Base-by-base conservation (phyloP, 139 green algal genomes). In the Microglena sp. region DNA sequence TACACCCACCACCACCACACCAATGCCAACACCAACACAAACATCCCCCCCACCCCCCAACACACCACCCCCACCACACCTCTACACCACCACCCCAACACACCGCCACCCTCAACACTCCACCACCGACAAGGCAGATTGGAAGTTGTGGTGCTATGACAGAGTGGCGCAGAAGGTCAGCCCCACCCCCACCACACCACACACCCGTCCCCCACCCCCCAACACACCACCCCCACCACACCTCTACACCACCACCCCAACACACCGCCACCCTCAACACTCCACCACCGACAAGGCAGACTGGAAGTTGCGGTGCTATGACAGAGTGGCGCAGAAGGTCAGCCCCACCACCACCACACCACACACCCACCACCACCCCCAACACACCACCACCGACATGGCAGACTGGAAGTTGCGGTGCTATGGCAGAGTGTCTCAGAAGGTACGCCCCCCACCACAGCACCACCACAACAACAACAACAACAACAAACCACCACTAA, bases 71-170 rank as follows among this genome's bases (percentile, higher is more conserved):
- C n/a, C n/a, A n/a, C n/a, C n/a, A n/a, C n/a, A n/a, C n/a, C n/a
- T n/a, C n/a, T n/a, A n/a, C n/a, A n/a, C n/a, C n/a, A n/a, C n/a
- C n/a, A n/a, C n/a, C n/a, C n/a, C n/a, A n/a, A n/a, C n/a, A n/a
- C n/a, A n/a, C n/a, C n/a, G n/a, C n/a, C n/a, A n/a, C n/a, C n/a
- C n/a, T n/a, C n/a, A n/a, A n/a, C n/a, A n/a, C n/a, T 11, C 11
- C 7, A 58, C 11, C 11, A 59, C 21, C 28, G 55, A 74, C 26
- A 27, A 61, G 0, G 66, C 18, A 0, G 77, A 85, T 33, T 97
- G 91, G 92, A 61, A 74, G 55, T 77, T 95, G 34, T 92, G 92
- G 2, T 96, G 88, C 76, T 95, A 95, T 64, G 81, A 83, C 18
- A 64, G 62, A 0, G 73, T 96, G 34, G 88, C 85, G 4, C 30